Base-by-base conservation (phyloP, 768 basidiomycete species). In the Serendipita indica region DNA sequence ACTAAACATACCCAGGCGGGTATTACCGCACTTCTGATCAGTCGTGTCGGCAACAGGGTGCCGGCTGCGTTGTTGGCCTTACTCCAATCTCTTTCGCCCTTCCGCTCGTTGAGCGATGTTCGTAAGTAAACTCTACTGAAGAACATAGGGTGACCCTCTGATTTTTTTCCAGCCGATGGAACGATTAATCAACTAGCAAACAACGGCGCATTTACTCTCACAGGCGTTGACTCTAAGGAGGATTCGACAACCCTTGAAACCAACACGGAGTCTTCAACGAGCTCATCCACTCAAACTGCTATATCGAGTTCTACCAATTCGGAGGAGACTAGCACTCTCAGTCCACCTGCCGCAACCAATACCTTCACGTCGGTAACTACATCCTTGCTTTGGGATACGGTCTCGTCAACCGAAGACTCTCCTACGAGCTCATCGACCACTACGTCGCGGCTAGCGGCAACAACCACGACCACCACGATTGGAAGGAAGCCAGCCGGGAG, bases 41-140 rank as follows among this genome's bases (percentile, higher is more conserved):
- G 49, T 10, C 16, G 20, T 22, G 20, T 22, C 30, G 49, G 49
- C 10, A 54, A 54, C 22, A 54, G 30, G 7, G 3, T 10, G 16
- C 49, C 49, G n/a, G 49, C 49, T 7, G 22, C 20, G 7, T 16
- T 54, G 7, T 28, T 54, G 7, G 30, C 16, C 30, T 32, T 54
- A 7, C 20, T 54, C 16, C 20, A 54, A 28, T 54, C 49, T 18
- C n/a, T 54, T n/a, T 54, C 49, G 16, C 49, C 49, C 49, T 54
- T 27, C 49, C 20, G 30, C 20, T 27, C 20, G 20, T 30, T 54
- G 12, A n/a, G 20, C 30, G n/a, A 25, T 16, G 30, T 54, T 30
- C 49, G 49, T 54, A 30, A 54, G 49, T 32, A 54, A 16, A 16
- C 10, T 2, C 7, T 30, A 54, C 22, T 12, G 10, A 16, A 16